Base-by-base conservation (phyloP, 139 green algal species). In the Picochlorum costavermella region DNA sequence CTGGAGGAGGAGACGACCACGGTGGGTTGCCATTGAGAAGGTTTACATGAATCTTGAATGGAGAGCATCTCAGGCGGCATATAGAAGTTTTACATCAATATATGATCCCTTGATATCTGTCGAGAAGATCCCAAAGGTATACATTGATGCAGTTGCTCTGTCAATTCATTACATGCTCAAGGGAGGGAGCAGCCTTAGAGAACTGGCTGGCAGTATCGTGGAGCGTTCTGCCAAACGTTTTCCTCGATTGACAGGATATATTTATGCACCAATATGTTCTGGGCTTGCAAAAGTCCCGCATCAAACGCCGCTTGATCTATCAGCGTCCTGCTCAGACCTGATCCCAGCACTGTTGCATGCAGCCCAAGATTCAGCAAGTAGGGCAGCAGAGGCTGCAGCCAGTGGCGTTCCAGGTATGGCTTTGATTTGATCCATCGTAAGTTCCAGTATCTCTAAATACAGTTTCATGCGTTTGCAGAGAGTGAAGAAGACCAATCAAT, bases 141-240 rank as follows among this genome's bases (percentile, higher is more conserved):
- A 75, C 59, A 26, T 72, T 23, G 37, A 36, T 3, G 43, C 84
- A 17, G 49, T 77, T 29, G 31, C 25, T 13, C 60, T 75, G 45
- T 40, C 75, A 40, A 49, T 84, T 55, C 58, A 58, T 9, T 57
- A 61, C 13, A 62, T 51, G 61, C 57, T 84, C 50, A 56, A 74
- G 14, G 50, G 50, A 4, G n/a, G 12, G n/a, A 59, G n/a, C 20
- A 33, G 50, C 23, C 12, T 59, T 6, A 20, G 23, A 33, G 50
- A 59, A 12, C 20, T 59, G 23, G 50, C 50, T 33, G 50, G 50
- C n/a, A 33, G 40, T 26, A 50, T 73, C 4, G 48, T 91, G 51
- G 75, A 80, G 11, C n/a, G 53, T 2, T 55, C 48, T 28, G 40
- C 73, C 29, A 90, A 89, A 76, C 75, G 81, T n/a, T 89, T 83